Base-by-base conservation (phyloP, 306 rosid species). In the Clitoria ternatea region DNA sequence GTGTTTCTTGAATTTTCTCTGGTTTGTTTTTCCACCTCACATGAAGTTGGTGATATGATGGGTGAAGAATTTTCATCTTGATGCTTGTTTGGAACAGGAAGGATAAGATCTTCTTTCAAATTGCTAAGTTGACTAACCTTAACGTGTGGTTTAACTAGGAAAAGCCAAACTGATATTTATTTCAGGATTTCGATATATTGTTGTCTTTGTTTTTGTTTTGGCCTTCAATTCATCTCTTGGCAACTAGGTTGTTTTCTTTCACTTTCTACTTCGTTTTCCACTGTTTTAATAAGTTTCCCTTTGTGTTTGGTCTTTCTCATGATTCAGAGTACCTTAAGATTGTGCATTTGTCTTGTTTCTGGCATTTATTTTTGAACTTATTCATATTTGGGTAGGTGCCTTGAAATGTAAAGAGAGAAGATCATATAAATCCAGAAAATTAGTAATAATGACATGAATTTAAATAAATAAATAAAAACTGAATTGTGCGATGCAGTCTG, bases 41-140 rank as follows among this genome's bases (percentile, higher is more conserved):
- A 7, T 36, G 35, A 59, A 52, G 14, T 30, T 48, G 35, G 42
- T 69, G 35, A 47, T 69, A 63, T 57, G 68, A 64, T 44, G 43
- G 69, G 22, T 54, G n/a, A 52, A 10, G 43, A 33, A 2, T 75
- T 30, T 78, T 23, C 43, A 4, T 35, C 17, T 7, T 32, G 33
- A 43, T 36, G 62, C 48, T 60, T 73, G n/a, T n/a, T n/a, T n/a
- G n/a, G n/a, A n/a, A n/a, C n/a, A n/a, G n/a, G n/a, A n/a, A n/a
- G 47, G 10, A 7, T 64, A 45, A 56, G 69, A 62, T 68, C 26
- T 36, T 76, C 75, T 66, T 29, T 32, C 49, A 29, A 67, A 75
- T 71, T 2, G 66, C 67, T 20, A 24, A 20, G 85, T 81, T 86
- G 92, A 83, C 89, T 74, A n/a, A n/a, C n/a, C n/a, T n/a, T n/a